These are phyloP conservation scores for Eucalyptus lansdowneana DNA, from an alignment of 345 rosid species.

Conservation along the genomic window DNA sequence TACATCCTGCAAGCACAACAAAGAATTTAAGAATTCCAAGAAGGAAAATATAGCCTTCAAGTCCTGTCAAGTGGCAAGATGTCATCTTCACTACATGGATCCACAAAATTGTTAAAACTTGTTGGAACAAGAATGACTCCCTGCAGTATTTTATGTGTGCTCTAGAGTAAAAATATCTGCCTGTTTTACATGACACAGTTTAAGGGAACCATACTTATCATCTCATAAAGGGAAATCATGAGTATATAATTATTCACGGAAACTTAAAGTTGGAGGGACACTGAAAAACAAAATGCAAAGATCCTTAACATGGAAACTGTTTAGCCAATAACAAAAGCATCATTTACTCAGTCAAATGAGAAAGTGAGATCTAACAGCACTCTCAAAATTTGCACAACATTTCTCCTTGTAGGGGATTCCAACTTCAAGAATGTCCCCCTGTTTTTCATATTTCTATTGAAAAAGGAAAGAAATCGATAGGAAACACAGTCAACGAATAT, in stretches of 20 bases:
- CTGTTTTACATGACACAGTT: neutral
- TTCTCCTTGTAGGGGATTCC: neutral
- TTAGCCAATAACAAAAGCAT: neutral
- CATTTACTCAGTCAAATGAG: neutral
- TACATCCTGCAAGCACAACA: neutral
- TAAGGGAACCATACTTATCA: neutral
- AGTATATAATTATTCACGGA: neutral
- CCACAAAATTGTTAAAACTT: neutral
- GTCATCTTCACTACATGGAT: neutral
- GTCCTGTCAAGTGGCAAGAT: neutral
- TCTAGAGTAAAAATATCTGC: neutral
- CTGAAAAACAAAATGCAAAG: neutral
- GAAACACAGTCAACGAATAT: neutral
- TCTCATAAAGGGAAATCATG: neutral
- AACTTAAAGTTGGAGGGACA: neutral
- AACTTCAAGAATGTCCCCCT: neutral
- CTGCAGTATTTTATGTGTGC: neutral
- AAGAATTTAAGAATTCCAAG: neutral
- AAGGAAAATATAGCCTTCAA: neutral
- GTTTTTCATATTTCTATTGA: neutral
- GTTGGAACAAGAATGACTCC: neutral
- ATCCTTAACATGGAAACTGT: neutral
- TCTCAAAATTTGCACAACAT: neutral
- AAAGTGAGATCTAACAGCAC: neutral
- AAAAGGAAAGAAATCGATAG: neutral